A percentile compares a stretch with the other conserved stretches of the same genome.
phyloP scores from a whole-genome alignment of 352 stramenopile genomes.

The Pythium guiyangense region DNA sequence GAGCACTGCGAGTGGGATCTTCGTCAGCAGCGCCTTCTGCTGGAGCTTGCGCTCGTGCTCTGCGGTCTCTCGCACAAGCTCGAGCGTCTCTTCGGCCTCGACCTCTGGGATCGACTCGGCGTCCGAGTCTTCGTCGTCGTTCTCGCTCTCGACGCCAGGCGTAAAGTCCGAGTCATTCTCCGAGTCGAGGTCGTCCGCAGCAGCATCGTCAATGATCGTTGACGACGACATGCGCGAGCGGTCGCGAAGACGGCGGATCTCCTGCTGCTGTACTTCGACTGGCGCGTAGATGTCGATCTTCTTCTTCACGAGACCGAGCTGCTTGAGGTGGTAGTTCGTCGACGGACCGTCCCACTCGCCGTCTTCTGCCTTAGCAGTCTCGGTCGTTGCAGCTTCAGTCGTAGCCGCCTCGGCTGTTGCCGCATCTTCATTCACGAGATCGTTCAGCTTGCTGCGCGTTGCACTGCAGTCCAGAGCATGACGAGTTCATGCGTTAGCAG shows the following conservation, averaged over 20 bases:
- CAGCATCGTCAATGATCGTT: slow-evolving; percentile 21
- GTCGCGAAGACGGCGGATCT: slow-evolving; percentile 57
- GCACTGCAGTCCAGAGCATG: slow-evolving; percentile 12
- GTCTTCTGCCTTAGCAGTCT: slow-evolving; percentile 10
- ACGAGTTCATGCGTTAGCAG: background rate
- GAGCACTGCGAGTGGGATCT: slow-evolving; percentile 27
- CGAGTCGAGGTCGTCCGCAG: slow-evolving; percentile 41
- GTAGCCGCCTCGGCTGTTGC: background rate
- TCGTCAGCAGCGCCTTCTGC: slow-evolving; percentile 1
- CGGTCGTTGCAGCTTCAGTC: background rate
- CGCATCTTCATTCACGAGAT: slow-evolving; percentile 18
- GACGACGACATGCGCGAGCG: slow-evolving; percentile 45
- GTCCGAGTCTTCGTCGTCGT: slow-evolving; percentile 38
- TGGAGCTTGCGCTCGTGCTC: slow-evolving; percentile 23
- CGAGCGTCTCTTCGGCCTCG: slow-evolving; percentile 34
- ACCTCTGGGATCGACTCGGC: slow-evolving; percentile 37
- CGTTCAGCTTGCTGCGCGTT: slow-evolving; percentile 31
- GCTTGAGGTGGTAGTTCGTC: slow-evolving; percentile 79
- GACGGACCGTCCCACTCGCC: slow-evolving; percentile 43
- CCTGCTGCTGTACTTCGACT: slow-evolving; percentile 52
- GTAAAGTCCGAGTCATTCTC: slow-evolving; percentile 63
- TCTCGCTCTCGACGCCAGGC: slow-evolving; percentile 25
- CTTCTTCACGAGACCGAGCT: slow-evolving; percentile 57
- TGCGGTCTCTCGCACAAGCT: slow-evolving; percentile 36
- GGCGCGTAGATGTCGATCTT: slow-evolving; percentile 83